Conservation (phyloP, 768 basidiomycete species). For the Obba rivulosa region DNA sequence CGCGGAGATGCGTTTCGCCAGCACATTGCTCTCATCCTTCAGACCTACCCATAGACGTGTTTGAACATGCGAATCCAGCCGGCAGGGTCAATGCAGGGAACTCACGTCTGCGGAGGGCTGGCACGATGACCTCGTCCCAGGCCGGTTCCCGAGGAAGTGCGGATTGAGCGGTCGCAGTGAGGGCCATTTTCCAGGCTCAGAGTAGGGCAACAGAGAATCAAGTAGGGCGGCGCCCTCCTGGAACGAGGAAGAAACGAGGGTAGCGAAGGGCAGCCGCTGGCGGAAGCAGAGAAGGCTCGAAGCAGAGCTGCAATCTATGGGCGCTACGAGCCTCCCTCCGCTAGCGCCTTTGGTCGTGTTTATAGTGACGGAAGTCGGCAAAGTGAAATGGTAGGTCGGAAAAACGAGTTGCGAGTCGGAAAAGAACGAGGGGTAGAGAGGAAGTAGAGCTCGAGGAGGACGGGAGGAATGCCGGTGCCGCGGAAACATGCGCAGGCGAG, state of each 20-base stretch:
- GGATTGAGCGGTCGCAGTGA: constrained; percentile 36
- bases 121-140: constrained; percentile 84
- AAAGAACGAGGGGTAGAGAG: too few species aligned
- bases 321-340: too few species aligned
- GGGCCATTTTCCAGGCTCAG: constrained; percentile 30
- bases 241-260: constrained; percentile 14
- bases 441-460: too few species aligned
- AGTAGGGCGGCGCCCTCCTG: constrained; percentile 15
- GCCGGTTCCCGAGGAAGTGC: constrained; percentile 38
- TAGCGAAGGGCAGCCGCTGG: constrained; percentile 16
- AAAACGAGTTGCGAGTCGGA: too few species aligned
- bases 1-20: constrained; percentile 72
- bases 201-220: constrained; percentile 11
- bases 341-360: too few species aligned
- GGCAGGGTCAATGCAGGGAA: constrained; percentile 9
- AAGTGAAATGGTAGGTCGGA: too few species aligned
- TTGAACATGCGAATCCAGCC: constrained; percentile 1
- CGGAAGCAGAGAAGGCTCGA: not conserved
- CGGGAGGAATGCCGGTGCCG: too few species aligned
- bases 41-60: constrained; percentile 47
- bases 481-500: too few species aligned
- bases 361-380: too few species aligned
- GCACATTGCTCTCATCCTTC: constrained; percentile 72
- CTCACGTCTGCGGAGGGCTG: constrained; percentile 73
- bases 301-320: too few species aligned